Percentiles rank a stretch among this genome's conserved stretches.
Evolutionary conservation across 257 asterid species (phyloP).

Genomic region (Petrea volubilis): DNA sequence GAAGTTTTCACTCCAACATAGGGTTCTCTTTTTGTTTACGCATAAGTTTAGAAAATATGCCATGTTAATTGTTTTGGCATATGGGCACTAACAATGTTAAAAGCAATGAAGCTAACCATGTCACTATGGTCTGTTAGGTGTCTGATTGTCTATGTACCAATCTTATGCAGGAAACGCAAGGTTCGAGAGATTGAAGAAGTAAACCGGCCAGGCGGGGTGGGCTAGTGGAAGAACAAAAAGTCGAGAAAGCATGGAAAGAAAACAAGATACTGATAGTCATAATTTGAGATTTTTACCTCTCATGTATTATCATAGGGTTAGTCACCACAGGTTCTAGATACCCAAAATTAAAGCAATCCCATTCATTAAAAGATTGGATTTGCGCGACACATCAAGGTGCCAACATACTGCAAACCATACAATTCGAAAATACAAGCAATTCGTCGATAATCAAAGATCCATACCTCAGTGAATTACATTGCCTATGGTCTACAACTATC

Average conservation of each 20-base stretch:
- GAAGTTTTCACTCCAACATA: too few species aligned
- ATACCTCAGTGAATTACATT: too few species aligned
- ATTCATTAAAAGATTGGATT: too few species aligned
- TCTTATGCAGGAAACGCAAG: slow-evolving; percentile 74
- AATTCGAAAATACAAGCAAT: too few species aligned
- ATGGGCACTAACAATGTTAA: background rate
- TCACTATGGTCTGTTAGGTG: background rate
- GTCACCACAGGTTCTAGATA: too few species aligned
- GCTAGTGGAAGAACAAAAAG: slow-evolving; percentile 68
- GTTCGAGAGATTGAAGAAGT: slow-evolving; percentile 82
- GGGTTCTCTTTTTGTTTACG: background rate
- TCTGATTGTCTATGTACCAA: background rate
- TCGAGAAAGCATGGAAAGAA: slow-evolving; percentile 47
- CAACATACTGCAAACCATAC: too few species aligned
- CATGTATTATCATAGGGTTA: background rate
- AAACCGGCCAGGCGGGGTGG: slow-evolving; percentile 71
- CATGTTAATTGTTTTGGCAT: background rate
- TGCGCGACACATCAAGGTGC: too few species aligned
- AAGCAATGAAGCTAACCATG: slow-evolving; percentile 3
- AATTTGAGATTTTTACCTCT: background rate
- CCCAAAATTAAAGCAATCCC: too few species aligned
- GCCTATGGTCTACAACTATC: too few species aligned
- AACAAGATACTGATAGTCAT: slow-evolving; percentile 29
- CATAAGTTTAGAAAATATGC: background rate
- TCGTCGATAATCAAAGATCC: too few species aligned